phyloP scores from a whole-genome alignment of 148 eudicot genomes.

The Nyssa sinensis region DNA sequence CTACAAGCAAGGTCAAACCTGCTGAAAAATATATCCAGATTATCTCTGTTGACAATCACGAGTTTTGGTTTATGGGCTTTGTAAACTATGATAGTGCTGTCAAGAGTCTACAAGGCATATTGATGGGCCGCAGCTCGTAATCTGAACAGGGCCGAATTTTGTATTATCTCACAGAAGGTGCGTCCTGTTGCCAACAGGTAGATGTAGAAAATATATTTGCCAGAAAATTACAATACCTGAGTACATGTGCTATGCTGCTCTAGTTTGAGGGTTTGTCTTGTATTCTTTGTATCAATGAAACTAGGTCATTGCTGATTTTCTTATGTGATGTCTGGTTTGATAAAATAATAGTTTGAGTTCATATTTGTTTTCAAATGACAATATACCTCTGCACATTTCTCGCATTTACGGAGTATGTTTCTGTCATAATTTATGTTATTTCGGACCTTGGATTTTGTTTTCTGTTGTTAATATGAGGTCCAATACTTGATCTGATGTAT shows the following conservation, averaged over 20 bases:
- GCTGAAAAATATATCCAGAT: conserved; percentile 87
- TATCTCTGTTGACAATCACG: conserved; percentile 77
- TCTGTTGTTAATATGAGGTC: no score
- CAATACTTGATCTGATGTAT: no score
- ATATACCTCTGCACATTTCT: background rate
- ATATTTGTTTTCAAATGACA: background rate
- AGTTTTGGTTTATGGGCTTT: conserved; percentile 93
- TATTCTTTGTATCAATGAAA: background rate
- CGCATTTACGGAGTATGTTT: no score
- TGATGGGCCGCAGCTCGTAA: conserved; percentile 29
- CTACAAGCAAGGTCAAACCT: conserved; percentile 62
- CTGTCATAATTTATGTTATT: no score
- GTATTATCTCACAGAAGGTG: background rate
- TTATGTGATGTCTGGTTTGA: background rate
- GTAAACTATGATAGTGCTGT: conserved; percentile 82
- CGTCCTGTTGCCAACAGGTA: background rate
- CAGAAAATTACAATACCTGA: background rate
- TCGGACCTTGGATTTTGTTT: no score
- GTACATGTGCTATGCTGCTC: background rate
- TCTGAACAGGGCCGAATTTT: background rate
- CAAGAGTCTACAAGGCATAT: conserved; percentile 55
- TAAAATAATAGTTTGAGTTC: background rate
- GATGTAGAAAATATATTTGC: conserved; percentile 9
- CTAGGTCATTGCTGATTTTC: background rate
- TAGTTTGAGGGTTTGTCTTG: background rate